Percentiles rank a stretch among this genome's conserved stretches.
These are phyloP conservation scores for Fusarium sp. DNA, from an alignment of 2,329 filamentous ascomycete genomes.

Conservation along the genomic window DNA sequence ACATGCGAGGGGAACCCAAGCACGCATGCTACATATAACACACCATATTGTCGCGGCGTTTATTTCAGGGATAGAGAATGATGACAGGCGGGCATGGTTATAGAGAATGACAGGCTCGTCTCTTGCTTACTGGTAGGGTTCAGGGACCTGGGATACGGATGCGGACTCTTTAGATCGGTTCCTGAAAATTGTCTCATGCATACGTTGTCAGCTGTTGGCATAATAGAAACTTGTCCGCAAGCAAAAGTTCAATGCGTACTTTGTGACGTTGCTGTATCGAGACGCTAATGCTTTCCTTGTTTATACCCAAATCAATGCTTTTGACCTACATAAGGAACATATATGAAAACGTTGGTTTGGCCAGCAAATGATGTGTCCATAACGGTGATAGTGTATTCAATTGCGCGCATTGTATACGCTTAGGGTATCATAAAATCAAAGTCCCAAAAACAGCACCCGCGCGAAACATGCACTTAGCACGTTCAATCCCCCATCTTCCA, in stretches of 20 bases:
- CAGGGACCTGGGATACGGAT: slow-evolving; percentile 14
- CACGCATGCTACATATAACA: slow-evolving; percentile 39
- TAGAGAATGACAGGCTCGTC: slow-evolving; percentile 15
- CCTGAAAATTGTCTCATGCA: slow-evolving; percentile 26
- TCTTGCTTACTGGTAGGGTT: slow-evolving; percentile 19
- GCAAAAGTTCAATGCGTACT: neutral
- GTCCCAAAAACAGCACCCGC: neutral
- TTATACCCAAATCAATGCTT: neutral
- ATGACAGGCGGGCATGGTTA: slow-evolving; percentile 14
- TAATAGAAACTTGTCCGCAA: slow-evolving; percentile 37
- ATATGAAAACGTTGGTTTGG: neutral
- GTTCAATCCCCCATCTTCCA: slow-evolving; percentile 12
- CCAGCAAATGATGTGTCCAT: neutral
- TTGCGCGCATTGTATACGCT: slow-evolving; percentile 6
- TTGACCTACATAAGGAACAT: no score
- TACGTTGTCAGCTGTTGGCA: slow-evolving; percentile 31
- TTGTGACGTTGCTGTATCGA: neutral
- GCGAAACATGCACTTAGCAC: slow-evolving; percentile 18
- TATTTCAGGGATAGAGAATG: slow-evolving; percentile 38
- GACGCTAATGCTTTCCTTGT: neutral
- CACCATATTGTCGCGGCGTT: slow-evolving; percentile 48
- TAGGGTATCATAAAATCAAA: slow-evolving; percentile 14
- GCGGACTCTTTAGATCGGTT: slow-evolving; percentile 35
- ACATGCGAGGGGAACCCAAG: slow-evolving; percentile 18
- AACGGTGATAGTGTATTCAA: slow-evolving; percentile 1